Percentiles rank a stretch among this genome's conserved stretches.
These are phyloP conservation scores for Myriosclerotinia scirpicola DNA, from an alignment of 2,329 filamentous ascomycete genomes.

Conservation along the genomic window DNA sequence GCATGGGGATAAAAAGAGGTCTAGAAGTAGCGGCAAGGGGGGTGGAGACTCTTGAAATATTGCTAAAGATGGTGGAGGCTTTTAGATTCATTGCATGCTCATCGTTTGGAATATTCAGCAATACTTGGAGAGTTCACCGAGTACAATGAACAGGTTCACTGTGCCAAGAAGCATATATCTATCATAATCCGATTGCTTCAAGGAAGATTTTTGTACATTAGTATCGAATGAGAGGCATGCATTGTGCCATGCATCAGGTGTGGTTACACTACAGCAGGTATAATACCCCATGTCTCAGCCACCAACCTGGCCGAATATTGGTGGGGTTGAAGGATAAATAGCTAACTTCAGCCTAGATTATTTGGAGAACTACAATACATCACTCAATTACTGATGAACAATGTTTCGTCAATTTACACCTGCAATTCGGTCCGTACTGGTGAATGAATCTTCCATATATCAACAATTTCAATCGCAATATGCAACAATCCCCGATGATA, in stretches of 20 bases:
- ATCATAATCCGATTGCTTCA: background rate
- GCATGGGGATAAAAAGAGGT: conserved; percentile 39
- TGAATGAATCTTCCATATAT: background rate
- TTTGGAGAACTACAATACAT: background rate
- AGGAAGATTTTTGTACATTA: background rate
- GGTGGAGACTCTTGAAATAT: conserved; percentile 2
- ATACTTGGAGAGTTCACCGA: background rate
- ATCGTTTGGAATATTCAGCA: background rate
- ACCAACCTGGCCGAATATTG: background rate
- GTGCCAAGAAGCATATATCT: background rate
- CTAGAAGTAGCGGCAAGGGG: conserved; percentile 27
- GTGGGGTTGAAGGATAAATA: conserved; percentile 4
- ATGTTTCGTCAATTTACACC: background rate
- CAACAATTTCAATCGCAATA: background rate
- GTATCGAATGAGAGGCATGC: background rate
- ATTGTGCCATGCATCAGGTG: background rate
- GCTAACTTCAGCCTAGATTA: background rate
- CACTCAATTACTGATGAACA: background rate
- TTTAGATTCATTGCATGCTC: background rate
- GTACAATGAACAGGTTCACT: background rate
- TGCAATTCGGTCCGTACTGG: background rate
- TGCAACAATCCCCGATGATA: background rate
- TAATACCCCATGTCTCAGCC: conserved; percentile 8
- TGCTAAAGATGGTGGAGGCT: conserved; percentile 1
- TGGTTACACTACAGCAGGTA: conserved; percentile 5